Conservation (phyloP, 1,139 yeast species). For the Casaregolazyma lundiana region DNA sequence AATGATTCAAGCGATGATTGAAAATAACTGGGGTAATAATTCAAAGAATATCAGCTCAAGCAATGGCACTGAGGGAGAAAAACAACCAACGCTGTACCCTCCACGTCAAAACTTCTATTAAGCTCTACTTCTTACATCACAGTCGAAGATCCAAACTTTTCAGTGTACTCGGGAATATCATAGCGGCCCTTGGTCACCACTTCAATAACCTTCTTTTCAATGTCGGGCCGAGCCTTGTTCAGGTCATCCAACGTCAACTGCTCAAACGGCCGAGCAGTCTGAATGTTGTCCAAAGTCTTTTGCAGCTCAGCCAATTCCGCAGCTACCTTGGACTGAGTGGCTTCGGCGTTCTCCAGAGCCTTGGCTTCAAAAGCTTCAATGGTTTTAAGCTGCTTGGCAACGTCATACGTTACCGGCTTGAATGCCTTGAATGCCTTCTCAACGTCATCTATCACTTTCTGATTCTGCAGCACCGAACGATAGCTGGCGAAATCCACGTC, state of each 20-base stretch:
- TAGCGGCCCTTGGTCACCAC: conserved; percentile 97
- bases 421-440: conserved; percentile 70
- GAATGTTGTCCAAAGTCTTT: conserved; percentile 87
- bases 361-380: conserved; percentile 91
- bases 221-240: conserved; percentile 93
- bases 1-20: no score
- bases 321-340: conserved; percentile 83
- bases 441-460: conserved; percentile 72
- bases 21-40: no score
- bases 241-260: conserved; percentile 95
- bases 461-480: conserved; percentile 76
- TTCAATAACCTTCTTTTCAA: conserved; percentile 90
- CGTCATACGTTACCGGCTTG: conserved; percentile 81
- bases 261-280: conserved; percentile 95
- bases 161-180: conserved; percentile 98
- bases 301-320: conserved; percentile 83
- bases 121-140: conserved; percentile 58
- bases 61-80: no score
- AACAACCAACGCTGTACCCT: not conserved
- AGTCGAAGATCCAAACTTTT: conserved; percentile 93
- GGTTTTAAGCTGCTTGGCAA: conserved; percentile 83
- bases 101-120: not conserved
- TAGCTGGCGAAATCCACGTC: conserved; percentile 78
- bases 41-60: no score
- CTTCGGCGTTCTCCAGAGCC: conserved; percentile 93